A percentile compares a stretch with the other conserved stretches of the same genome.
Evolutionary conservation across 768 basidiomycete genomes (phyloP).

Genomic region (Termitomyces sp.): DNA sequence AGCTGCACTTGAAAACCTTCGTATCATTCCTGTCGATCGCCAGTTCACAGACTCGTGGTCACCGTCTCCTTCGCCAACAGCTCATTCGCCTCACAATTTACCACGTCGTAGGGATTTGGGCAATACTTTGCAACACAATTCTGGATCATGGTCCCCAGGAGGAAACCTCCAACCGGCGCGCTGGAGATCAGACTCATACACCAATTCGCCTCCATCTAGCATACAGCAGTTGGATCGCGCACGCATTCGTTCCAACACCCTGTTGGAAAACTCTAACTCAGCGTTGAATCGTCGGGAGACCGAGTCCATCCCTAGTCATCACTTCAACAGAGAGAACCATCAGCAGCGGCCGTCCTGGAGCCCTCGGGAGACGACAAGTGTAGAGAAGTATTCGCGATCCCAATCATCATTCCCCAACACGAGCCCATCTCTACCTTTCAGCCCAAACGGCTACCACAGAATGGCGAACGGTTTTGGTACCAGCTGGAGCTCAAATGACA

Average conservation of each 20-base stretch:
- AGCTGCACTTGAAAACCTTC: constrained; percentile 23
- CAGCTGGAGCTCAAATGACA: constrained; percentile 34
- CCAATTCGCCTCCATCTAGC: constrained; percentile 15
- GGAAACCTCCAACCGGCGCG: constrained; percentile 32
- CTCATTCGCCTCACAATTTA: constrained; percentile 21
- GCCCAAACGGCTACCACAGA: constrained; percentile 31
- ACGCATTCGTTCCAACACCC: constrained; percentile 33
- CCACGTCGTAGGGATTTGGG: constrained; percentile 30
- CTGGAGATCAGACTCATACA: constrained; percentile 36
- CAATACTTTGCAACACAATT: constrained; percentile 17
- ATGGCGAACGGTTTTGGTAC: constrained; percentile 34
- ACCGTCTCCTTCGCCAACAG: constrained; percentile 20
- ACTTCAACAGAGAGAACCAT: constrained; percentile 27
- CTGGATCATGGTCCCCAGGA: constrained; percentile 34
- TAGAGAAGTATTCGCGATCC: constrained; percentile 30
- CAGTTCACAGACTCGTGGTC: constrained; percentile 21
- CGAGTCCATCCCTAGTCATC: constrained; percentile 17
- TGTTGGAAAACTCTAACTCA: constrained; percentile 28
- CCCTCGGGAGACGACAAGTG: constrained; percentile 28
- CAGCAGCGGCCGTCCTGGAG: constrained; percentile 37
- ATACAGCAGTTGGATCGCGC: constrained; percentile 31
- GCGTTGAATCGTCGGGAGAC: constrained; percentile 28
- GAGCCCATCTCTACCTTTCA: constrained; percentile 33
- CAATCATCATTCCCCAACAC: constrained; percentile 30
- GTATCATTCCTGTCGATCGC: constrained; percentile 21